Conservation (phyloP, 148 eudicot species). For the Rhododendron mucronatum region DNA sequence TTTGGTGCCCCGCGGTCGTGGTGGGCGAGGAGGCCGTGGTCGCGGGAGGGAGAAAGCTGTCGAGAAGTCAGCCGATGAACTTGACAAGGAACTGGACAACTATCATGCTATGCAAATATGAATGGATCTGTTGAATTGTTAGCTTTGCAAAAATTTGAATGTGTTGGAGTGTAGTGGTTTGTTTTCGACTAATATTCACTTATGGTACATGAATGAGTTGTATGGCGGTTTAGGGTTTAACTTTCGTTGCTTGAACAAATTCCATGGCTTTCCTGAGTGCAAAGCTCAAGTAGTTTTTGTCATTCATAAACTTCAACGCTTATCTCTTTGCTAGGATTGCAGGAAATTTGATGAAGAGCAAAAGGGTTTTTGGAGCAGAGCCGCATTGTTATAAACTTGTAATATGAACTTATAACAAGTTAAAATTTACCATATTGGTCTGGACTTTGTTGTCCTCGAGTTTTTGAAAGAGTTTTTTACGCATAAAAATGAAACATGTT, state of each 20-base stretch:
- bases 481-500: neutral
- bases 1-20: slow-evolving; percentile 43
- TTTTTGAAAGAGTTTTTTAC: neutral
- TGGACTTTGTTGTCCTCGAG: neutral
- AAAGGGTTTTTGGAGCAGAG: neutral
- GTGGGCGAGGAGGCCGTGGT: slow-evolving; percentile 50
- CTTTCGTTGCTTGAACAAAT: neutral
- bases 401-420: neutral
- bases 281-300: neutral
- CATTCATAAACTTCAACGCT: neutral
- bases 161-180: neutral
- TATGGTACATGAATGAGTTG: neutral
- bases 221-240: neutral
- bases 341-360: neutral
- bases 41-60: slow-evolving; percentile 43
- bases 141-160: neutral
- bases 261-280: neutral
- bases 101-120: slow-evolving; percentile 81
- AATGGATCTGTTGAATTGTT: slow-evolving; percentile 1
- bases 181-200: neutral
- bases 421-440: neutral
- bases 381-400: neutral
- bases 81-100: slow-evolving; percentile 81
- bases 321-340: neutral
- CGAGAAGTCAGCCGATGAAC: slow-evolving; percentile 72